phyloP scores from a whole-genome alignment of 305 asterid genomes.

The Solanum hybrid region DNA sequence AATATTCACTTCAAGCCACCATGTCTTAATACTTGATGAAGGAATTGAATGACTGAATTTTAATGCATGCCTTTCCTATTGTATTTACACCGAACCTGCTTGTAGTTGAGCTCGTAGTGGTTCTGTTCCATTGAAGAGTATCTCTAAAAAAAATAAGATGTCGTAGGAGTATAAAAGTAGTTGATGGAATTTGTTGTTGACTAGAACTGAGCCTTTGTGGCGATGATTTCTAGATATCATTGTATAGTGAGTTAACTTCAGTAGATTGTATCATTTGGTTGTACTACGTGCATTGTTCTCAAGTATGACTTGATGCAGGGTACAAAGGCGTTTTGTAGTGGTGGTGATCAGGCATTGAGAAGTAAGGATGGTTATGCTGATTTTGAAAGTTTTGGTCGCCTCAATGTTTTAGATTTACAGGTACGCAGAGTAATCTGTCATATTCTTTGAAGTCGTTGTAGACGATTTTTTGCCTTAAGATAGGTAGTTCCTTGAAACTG shows the following conservation, averaged over 20 bases:
- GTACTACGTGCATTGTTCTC: neutral
- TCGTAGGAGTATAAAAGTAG: neutral
- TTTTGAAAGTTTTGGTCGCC: conserved; percentile 71
- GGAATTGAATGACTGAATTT: neutral
- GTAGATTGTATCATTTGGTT: neutral
- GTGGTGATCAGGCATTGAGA: conserved; percentile 90
- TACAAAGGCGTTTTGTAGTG: conserved; percentile 76
- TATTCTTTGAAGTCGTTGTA: neutral
- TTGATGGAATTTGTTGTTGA: neutral
- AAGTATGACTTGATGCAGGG: conserved; percentile 39
- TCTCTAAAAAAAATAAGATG: neutral
- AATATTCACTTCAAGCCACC: neutral
- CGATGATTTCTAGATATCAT: neutral
- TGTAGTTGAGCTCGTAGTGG: neutral
- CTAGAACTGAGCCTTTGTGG: neutral
- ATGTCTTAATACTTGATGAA: neutral
- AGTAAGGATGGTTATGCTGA: conserved; percentile 77
- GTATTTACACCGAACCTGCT: neutral
- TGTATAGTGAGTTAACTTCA: neutral
- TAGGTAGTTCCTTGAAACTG: neutral
- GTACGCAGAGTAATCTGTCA: conserved; percentile 4
- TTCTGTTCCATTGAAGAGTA: neutral
- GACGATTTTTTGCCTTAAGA: neutral
- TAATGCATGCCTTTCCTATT: neutral
- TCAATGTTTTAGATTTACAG: conserved; percentile 84